Conservation (phyloP, 2,329 filamentous ascomycete species). For the Esteya vermicola region DNA sequence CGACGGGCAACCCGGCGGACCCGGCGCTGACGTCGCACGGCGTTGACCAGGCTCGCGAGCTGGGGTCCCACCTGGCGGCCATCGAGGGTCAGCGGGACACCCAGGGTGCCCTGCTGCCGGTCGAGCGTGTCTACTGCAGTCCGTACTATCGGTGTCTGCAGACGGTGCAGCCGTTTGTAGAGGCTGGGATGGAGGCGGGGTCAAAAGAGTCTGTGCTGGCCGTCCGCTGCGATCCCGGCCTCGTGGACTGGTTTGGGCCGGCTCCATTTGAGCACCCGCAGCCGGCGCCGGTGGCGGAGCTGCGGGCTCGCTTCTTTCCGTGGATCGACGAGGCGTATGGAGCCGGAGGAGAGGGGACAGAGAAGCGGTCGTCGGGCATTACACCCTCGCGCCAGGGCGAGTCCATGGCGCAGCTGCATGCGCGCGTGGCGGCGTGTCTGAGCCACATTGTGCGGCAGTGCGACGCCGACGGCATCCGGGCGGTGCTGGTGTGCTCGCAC, state of each 20-base stretch:
- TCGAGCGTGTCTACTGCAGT: constrained; percentile 68
- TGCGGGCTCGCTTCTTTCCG: constrained; percentile 55
- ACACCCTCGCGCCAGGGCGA: constrained; percentile 64
- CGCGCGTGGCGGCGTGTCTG: constrained; percentile 59
- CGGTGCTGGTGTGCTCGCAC: constrained; percentile 74
- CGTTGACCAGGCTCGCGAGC: constrained; percentile 66
- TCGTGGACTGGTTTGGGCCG: constrained; percentile 83
- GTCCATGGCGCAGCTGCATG: constrained; percentile 63
- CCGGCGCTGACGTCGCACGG: constrained; percentile 79
- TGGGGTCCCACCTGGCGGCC: constrained; percentile 47
- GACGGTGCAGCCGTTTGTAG: constrained; percentile 58
- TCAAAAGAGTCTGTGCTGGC: constrained; percentile 11
- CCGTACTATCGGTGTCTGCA: constrained; percentile 82
- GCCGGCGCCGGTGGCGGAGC: constrained; percentile 48
- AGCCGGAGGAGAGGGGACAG: constrained; percentile 4
- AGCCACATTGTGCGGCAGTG: constrained; percentile 56
- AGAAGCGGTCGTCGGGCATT: constrained; percentile 32
- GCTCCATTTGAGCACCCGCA: constrained; percentile 75
- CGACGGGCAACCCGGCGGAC: constrained; percentile 79
- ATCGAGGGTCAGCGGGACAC: not conserved
- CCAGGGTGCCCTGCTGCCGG: constrained; percentile 42
- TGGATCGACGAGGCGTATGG: constrained; percentile 38
- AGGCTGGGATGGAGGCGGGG: constrained; percentile 4
- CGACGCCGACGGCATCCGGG: constrained; percentile 53
- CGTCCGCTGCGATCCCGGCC: constrained; percentile 41